phyloP scores from a whole-genome alignment of 495 filamentous ascomycete genomes.

The Penicillium longicatenatum region DNA sequence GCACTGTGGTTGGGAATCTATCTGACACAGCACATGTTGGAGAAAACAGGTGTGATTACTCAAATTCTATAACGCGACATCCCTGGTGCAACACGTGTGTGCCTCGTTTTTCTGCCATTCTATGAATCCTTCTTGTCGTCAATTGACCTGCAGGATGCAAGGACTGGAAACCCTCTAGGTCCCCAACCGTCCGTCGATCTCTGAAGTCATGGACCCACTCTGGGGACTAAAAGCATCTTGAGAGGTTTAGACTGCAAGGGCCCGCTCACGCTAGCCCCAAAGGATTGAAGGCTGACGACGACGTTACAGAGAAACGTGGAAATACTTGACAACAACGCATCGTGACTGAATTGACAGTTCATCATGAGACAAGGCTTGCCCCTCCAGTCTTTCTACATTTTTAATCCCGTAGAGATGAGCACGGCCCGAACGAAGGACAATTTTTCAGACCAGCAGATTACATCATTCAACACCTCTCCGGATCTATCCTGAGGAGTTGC shows the following conservation, averaged over 20 bases:
- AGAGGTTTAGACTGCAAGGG: slow-evolving; percentile 17
- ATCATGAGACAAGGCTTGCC: neutral
- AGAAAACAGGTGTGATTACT: neutral
- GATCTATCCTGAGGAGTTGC: neutral
- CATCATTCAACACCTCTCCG: neutral
- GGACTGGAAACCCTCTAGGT: neutral
- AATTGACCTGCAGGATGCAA: neutral
- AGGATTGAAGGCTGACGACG: slow-evolving; percentile 24
- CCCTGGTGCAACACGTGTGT: neutral
- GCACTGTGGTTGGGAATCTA: slow-evolving; percentile 1
- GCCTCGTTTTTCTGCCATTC: neutral
- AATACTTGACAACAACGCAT: neutral
- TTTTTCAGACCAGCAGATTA: neutral
- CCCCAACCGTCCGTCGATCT: slow-evolving; percentile 3
- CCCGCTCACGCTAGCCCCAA: slow-evolving; percentile 10
- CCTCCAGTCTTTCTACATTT: neutral
- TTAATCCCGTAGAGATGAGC: neutral
- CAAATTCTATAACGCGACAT: neutral
- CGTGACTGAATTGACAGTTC: neutral
- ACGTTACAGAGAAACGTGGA: neutral
- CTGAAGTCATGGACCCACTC: slow-evolving; percentile 22
- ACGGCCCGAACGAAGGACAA: neutral
- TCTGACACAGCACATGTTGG: neutral
- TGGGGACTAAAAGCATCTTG: slow-evolving; percentile 16
- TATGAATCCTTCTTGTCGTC: neutral